A percentile compares a stretch with the other conserved stretches of the same genome.
Evolutionary conservation across 805 yeast species (phyloP).

Genomic region (Candida caryicola): DNA sequence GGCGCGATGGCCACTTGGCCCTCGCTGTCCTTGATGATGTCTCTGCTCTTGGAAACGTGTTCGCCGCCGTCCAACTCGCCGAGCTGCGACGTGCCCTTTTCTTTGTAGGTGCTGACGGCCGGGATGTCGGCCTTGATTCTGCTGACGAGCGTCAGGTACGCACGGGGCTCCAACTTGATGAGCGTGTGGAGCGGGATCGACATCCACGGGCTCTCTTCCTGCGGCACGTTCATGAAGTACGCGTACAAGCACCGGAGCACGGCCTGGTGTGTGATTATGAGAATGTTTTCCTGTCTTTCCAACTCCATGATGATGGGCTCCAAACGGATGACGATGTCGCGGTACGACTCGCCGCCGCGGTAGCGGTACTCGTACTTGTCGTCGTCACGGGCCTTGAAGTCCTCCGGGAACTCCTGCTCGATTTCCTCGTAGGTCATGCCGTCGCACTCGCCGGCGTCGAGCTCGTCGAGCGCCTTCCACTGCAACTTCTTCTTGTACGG

Average conservation of each 20-base stretch:
- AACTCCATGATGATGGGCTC: constrained; percentile 99
- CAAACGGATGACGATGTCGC: constrained; percentile 89
- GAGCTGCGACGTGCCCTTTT: constrained; percentile 77
- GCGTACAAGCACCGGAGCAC: constrained; percentile 95
- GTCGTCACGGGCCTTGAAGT: constrained; percentile 92
- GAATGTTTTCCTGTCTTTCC: constrained; percentile 93
- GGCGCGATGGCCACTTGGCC: constrained; percentile 2
- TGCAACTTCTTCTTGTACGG: constrained; percentile 74
- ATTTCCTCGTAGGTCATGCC: constrained; percentile 93
- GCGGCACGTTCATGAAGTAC: constrained; percentile 97
- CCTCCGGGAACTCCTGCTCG: constrained; percentile 82
- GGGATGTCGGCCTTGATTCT: constrained; percentile 95
- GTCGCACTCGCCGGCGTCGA: constrained; percentile 97
- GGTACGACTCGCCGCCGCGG: constrained; percentile 95
- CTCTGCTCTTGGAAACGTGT: constrained; percentile 45
- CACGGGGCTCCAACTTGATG: constrained; percentile 92
- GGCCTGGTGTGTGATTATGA: constrained; percentile 97
- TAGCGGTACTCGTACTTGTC: constrained; percentile 94
- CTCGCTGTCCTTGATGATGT: constrained; percentile 43
- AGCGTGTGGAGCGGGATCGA: constrained; percentile 94
- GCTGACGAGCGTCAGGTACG: constrained; percentile 84
- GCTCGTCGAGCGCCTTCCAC: constrained; percentile 97
- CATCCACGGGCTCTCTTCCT: constrained; percentile 98
- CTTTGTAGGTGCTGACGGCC: constrained; percentile 95
- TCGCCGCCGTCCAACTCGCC: constrained; percentile 46